Base-by-base conservation (phyloP, 1,284 basidiomycete genomes). In the Ceratorhiza oryzae-sativae region DNA sequence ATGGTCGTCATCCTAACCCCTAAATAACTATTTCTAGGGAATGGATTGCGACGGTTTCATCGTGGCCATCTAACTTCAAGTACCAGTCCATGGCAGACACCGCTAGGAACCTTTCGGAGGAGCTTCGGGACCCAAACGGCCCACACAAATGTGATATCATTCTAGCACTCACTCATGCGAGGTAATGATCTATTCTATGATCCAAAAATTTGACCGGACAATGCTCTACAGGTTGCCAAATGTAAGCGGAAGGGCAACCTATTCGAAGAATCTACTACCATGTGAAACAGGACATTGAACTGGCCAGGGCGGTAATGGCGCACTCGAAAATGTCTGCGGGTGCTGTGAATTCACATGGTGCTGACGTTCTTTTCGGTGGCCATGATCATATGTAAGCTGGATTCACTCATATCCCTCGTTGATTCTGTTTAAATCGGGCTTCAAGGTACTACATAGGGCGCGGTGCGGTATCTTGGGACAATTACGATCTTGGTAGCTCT, bases 291-390 rank as follows among this genome's bases (percentile, higher is more conserved):
- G 91, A 94, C 76, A 86, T 93, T 60, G 76, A 72, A 5, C 83
- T 93, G 2, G 88, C 88, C 0, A 89, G 89, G 75, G 86, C 88
- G 48, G 76, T 92, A 0, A 48, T 71, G 55, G 78, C 80, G 20
- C 76, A 77, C 73, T 82, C 83, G 71, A 91, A 85, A 34, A 84
- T 82, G 73, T 91, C 89, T 75, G 74, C 81, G 18, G 78, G 79
- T 0, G 77, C 79, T 2, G 80, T 81, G 51, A 80, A 82, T 58
- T 79, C 82, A 46, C 94, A 97, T 75, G 95, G 95, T 6, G 89
- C 90, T 0, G 95, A 97, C 77, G 80, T 97, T 20, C 81, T 97
- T 53, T 85, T 97, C 6, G 95, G 95, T 3, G 95, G 95, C 0
- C 95, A 97, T 76, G 95, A 97, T 77, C 95, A 97, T 76, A 82